Percentiles rank a stretch among this genome's conserved stretches.
Evolutionary conservation across 2,329 filamentous ascomycete species (phyloP).

Genomic region (Ambrosiella beaveri): DNA sequence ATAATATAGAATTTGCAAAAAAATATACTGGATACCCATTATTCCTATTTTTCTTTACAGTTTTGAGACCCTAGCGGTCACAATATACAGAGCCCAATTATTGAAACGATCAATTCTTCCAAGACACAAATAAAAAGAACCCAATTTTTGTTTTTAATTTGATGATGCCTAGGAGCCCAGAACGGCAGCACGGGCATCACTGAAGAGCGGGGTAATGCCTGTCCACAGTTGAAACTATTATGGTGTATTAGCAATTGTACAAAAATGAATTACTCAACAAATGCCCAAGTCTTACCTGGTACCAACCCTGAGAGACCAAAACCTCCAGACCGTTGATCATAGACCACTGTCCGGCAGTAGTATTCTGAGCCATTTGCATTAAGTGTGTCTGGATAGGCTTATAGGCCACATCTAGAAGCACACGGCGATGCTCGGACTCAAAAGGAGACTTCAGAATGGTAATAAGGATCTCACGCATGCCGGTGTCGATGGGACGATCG

Average conservation of each 20-base stretch:
- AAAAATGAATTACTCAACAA: background rate
- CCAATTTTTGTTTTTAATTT: background rate
- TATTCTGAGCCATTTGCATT: conserved; percentile 65
- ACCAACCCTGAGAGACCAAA: conserved; percentile 71
- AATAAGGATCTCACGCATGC: conserved; percentile 41
- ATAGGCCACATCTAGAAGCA: conserved; percentile 91
- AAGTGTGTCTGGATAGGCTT: conserved; percentile 69
- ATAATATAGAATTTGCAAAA: too few relatives aligned
- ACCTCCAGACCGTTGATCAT: conserved; percentile 81
- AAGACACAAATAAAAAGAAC: background rate
- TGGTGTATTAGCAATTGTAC: conserved; percentile 14
- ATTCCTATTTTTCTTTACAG: too few relatives aligned
- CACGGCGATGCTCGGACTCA: conserved; percentile 27
- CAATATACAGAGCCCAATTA: background rate
- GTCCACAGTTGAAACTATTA: conserved; percentile 67
- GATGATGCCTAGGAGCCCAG: conserved; percentile 20
- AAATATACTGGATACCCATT: too few relatives aligned
- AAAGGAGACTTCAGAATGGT: conserved; percentile 19
- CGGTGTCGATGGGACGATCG: conserved; percentile 61
- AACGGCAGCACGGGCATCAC: conserved; percentile 46
- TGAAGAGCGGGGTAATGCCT: conserved; percentile 56
- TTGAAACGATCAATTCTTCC: background rate
- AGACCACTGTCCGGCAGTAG: conserved; percentile 44
- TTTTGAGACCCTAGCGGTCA: background rate
- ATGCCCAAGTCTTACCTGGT: conserved; percentile 44